These are phyloP conservation scores for Gyromitra esculenta DNA, from an alignment of 2,329 filamentous ascomycete species.

Conservation along the genomic window DNA sequence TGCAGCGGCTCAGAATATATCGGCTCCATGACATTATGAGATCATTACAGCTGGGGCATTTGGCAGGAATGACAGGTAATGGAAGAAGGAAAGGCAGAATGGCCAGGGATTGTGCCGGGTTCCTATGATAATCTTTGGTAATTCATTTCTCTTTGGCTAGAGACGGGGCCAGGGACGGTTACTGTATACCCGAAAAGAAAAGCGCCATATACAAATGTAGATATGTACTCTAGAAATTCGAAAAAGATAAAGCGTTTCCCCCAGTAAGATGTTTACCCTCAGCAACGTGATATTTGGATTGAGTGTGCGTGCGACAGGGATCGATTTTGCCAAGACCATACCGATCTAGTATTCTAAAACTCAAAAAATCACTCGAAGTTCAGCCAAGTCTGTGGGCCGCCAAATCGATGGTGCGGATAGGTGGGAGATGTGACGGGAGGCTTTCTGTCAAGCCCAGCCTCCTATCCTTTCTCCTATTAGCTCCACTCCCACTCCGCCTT, in stretches of 20 bases:
- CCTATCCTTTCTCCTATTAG: neutral
- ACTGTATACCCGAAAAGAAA: neutral
- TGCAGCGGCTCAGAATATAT: neutral
- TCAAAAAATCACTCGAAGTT: neutral
- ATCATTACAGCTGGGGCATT: neutral
- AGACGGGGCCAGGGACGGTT: neutral
- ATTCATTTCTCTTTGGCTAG: neutral
- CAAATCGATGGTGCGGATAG: too few relatives aligned
- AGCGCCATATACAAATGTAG: too few relatives aligned
- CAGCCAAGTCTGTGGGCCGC: too few relatives aligned
- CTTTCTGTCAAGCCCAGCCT: too few relatives aligned
- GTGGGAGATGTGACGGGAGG: too few relatives aligned
- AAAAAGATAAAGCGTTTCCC: too few relatives aligned
- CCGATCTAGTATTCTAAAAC: neutral
- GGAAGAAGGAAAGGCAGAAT: neutral
- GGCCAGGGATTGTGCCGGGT: conserved; percentile 1
- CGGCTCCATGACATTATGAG: neutral
- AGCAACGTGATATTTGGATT: too few relatives aligned
- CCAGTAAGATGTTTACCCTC: too few relatives aligned
- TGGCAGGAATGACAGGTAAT: neutral
- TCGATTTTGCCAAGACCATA: neutral
- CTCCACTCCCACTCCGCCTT: neutral
- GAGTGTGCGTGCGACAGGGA: neutral
- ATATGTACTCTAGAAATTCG: too few relatives aligned
- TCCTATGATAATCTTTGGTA: neutral